Conservation (phyloP, 192 early-diverging fungal species). For the Spinellus fusiger region DNA sequence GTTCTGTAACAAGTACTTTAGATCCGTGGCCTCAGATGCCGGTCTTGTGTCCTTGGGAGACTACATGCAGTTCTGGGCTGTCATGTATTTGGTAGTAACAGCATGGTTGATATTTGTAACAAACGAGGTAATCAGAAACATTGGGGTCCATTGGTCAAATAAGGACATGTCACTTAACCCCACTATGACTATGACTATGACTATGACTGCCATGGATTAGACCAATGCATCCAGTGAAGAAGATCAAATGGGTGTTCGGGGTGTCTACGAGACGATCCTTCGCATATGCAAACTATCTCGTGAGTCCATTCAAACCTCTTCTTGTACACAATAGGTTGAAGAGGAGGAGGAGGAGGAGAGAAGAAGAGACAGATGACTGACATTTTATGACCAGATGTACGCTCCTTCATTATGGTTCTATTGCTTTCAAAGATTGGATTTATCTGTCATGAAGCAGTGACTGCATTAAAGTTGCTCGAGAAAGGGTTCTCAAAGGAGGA, state of each 20-base stretch:
- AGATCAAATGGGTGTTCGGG: constrained; percentile 56
- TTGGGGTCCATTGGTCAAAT: background rate
- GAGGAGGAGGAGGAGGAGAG: background rate
- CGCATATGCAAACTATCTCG: constrained; percentile 79
- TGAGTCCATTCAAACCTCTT: constrained; percentile 31
- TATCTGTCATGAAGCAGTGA: constrained; percentile 92
- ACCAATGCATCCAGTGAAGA: constrained; percentile 31
- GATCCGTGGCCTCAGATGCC: constrained; percentile 54
- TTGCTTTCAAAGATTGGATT: constrained; percentile 92
- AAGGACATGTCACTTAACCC: constrained; percentile 2
- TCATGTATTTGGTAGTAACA: constrained; percentile 84
- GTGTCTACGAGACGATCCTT: constrained; percentile 87
- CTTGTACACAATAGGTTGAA: background rate
- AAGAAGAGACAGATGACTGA: background rate
- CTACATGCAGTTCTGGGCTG: constrained; percentile 93
- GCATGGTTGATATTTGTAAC: constrained; percentile 76
- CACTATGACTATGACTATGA: constrained; percentile 6
- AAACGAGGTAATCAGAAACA: constrained; percentile 42
- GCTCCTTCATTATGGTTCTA: constrained; percentile 70
- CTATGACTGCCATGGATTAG: no score
- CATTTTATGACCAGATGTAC: constrained; percentile 63
- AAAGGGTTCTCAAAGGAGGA: constrained; percentile 94
- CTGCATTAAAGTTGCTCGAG: constrained; percentile 90
- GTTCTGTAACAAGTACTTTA: constrained; percentile 92
- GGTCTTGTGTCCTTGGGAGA: constrained; percentile 77